These are phyloP conservation scores for Xylariaceae sp. DNA, from an alignment of 2,329 filamentous ascomycete genomes.

Conservation along the genomic window DNA sequence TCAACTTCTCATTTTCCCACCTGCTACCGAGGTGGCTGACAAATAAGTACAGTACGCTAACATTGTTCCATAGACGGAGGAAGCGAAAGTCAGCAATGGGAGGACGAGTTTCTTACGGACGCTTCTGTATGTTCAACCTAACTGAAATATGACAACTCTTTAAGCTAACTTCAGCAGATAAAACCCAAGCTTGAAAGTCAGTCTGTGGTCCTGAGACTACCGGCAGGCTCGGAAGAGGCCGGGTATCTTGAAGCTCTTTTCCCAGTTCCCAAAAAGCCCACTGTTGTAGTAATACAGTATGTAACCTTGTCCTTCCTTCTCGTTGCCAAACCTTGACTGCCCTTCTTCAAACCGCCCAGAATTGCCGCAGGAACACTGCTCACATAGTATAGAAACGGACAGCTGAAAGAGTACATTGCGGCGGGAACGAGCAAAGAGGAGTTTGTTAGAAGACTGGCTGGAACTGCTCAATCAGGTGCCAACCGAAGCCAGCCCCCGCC, in stretches of 20 bases:
- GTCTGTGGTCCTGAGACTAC: conserved; percentile 73
- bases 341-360: background rate
- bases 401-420: conserved; percentile 78
- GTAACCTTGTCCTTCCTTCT: conserved; percentile 32
- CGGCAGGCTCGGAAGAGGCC: conserved; percentile 79
- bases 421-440: conserved; percentile 69
- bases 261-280: conserved; percentile 78
- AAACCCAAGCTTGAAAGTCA: conserved; percentile 63
- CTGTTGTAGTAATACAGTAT: conserved; percentile 78
- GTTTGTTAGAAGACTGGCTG: conserved; percentile 64
- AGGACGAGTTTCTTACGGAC: conserved; percentile 69
- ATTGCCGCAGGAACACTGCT: background rate
- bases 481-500: conserved; percentile 24
- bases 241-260: conserved; percentile 83
- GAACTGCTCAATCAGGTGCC: conserved; percentile 45
- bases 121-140: conserved; percentile 53
- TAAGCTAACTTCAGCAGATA: conserved; percentile 50
- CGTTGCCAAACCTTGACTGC: background rate
- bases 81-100: conserved; percentile 75
- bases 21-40: too few species aligned
- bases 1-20: background rate
- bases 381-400: conserved; percentile 65
- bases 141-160: background rate
- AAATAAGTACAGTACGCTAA: conserved; percentile 3
- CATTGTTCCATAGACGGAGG: conserved; percentile 64